A percentile compares a stretch with the other conserved stretches of the same genome.
phyloP scores from a whole-genome alignment of 164 flowering plant genomes.

The Santalum album region DNA sequence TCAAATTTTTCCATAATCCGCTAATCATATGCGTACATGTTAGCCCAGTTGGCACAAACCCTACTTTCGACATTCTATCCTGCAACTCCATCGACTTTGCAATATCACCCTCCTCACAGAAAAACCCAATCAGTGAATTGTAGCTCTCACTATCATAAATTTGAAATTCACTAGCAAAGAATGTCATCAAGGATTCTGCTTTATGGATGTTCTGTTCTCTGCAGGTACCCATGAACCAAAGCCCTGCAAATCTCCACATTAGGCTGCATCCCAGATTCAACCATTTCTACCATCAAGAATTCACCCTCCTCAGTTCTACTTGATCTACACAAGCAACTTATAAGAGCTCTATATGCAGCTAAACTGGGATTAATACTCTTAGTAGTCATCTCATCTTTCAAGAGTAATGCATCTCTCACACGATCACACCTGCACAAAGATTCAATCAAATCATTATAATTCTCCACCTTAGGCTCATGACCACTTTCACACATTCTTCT shows the following conservation, averaged over 20 bases:
- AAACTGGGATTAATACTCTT: constrained; percentile 32
- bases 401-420: constrained; percentile 38
- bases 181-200: constrained; percentile 49
- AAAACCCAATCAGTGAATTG: constrained; percentile 32
- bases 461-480: constrained; percentile 26
- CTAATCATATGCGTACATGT: constrained; percentile 58
- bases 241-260: constrained; percentile 46
- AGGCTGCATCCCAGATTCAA: constrained; percentile 38
- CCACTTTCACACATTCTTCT: constrained; percentile 37
- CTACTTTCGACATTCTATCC: constrained; percentile 55
- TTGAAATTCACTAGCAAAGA: constrained; percentile 43
- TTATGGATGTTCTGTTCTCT: constrained; percentile 31
- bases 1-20: constrained; percentile 36
- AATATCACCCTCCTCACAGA: constrained; percentile 38
- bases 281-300: constrained; percentile 54
- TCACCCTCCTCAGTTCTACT: constrained; percentile 44
- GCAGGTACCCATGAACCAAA: constrained; percentile 55
- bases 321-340: constrained; percentile 44
- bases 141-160: constrained; percentile 51
- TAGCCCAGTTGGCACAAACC: constrained; percentile 51
- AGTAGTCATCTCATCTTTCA: constrained; percentile 46
- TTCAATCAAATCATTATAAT: constrained; percentile 38
- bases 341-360: constrained; percentile 41
- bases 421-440: constrained; percentile 40
- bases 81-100: constrained; percentile 48